phyloP scores from a whole-genome alignment of 2,329 filamentous ascomycete genomes.

The Cryphonectria parasitica region DNA sequence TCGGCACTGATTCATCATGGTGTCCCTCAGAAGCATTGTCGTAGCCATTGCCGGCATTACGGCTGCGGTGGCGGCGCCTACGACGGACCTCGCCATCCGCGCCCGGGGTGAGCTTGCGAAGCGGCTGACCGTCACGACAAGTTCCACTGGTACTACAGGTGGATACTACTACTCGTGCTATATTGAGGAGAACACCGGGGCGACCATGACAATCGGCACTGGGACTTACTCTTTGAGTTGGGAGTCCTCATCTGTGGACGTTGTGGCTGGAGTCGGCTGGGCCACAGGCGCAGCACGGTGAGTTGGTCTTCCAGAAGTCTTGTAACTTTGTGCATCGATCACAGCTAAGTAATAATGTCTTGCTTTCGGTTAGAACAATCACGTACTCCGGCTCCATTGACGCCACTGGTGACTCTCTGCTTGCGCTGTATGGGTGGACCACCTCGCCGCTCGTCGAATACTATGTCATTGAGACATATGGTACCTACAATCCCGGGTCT shows the following conservation, averaged over 20 bases:
- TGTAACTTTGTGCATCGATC: background rate
- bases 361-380: constrained; percentile 2
- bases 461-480: constrained; percentile 36
- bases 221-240: constrained; percentile 18
- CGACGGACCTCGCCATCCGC: constrained; percentile 13
- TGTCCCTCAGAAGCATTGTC: constrained; percentile 13
- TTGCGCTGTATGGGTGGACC: constrained; percentile 39
- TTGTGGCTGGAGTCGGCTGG: constrained; percentile 24
- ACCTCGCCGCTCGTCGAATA: constrained; percentile 38
- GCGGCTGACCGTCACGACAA: constrained; percentile 18
- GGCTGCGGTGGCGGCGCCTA: constrained; percentile 13
- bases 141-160: constrained; percentile 9
- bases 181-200: constrained; percentile 16
- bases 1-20: background rate
- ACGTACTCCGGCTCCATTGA: constrained; percentile 18
- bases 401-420: constrained; percentile 15
- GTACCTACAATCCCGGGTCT: constrained; percentile 31
- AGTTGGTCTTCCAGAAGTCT: background rate
- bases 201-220: constrained; percentile 17
- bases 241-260: constrained; percentile 17
- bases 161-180: constrained; percentile 21
- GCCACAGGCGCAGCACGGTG: constrained; percentile 22
- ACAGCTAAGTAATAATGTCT: background rate
- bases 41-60: constrained; percentile 10
- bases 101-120: constrained; percentile 11